Base-by-base conservation (phyloP, 352 stramenopile species). In the Pythium oligandrum region DNA sequence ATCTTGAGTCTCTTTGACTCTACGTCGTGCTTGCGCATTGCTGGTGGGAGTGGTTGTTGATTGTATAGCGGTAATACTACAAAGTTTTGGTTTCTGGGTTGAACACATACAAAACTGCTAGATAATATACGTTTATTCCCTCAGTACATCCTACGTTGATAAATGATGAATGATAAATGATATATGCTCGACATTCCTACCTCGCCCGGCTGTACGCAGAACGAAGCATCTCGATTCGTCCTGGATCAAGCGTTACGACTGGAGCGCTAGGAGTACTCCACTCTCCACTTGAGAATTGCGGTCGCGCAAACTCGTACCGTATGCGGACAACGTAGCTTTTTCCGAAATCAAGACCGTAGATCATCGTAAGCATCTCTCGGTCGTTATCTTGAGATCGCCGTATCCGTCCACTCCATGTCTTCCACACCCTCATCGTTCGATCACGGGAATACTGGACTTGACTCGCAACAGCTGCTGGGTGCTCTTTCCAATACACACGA, bases 241-340 rank as follows among this genome's bases (percentile, higher is more conserved):
- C 65, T 26, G 68, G 48, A 31, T 67, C 64, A 17, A 59, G 55
- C 8, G 80, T 91, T 10, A 73, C 37, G 34, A 89, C 42, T 4
- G 78, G 62, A 1, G 56, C 30, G 45, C 78, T 91, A 4, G 75
- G 57, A 1, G 51, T 57, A 49, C 80, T 91, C 80, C 80, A 91
- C 47, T 91, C 80, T 5, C 75, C 63, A 11, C 58, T 56, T 34
- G 61, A 59, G 38, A 84, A 75, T 8, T 65, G 17, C 35, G 53
- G 50, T 63, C 68, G 51, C 12, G 47, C 56, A 50, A 91, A 84
- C 56, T 84, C 74, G 50, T 86, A 89, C 32, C 80, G 80, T 33
- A 88, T 63, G 30, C 80, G 78, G 50, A 83, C 75, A 4, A 91
- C 78, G 58, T 87, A 91, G 57, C 66, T 86, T 51, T 91, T 91